Evolutionary conservation across 176 grass and related monocot species (phyloP), one percentile per base, ranked within the genome.

Genomic region (Zea luxurians): DNA sequence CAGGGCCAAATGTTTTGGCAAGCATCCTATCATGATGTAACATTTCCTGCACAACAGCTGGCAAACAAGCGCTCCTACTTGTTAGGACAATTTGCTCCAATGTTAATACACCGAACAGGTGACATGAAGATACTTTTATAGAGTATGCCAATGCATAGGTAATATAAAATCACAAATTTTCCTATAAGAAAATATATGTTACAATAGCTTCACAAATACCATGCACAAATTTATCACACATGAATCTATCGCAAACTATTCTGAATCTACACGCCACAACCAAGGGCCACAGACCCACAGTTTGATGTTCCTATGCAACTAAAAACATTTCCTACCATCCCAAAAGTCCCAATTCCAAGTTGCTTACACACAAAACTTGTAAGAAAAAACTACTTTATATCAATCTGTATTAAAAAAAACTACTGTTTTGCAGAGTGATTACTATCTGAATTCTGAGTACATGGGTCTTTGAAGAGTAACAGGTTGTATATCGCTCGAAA

Each of bases 41-140:
- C 40, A 98, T 72, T 89, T 90, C 85, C 88, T 94, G 87, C 60
- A 95, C 83, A 83, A 94, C 68, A 68, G 70, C 96, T 98, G 87
- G 53, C 46, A 48, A 73, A 80, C 55, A 59, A 44, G 37, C 38
- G 43, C 48, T 68, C 42, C 35, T 49, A 53, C 17, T 69, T 48
- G 34, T 88, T 68, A 83, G 82, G 52, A 83, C 17, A 70, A 36
- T 36, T 37, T 81, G 42, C 20, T 59, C 45, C 10, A 71, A 71
- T 50, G 46, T 50, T 36, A 50, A 46, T 37, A 71, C 71, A 42
- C 9, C 40, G 35, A 72, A 65, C 40, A 15, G 36, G 3, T 57
- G 49, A 48, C 40, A 38, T 58, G 48, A 84, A 58, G 6, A 61
- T 79, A 70, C 35, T 70, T 37, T 78, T 78, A 21, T 74, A 57